phyloP scores from a whole-genome alignment of 2,329 filamentous ascomycete genomes.

The Talaromyces amestolkiae region DNA sequence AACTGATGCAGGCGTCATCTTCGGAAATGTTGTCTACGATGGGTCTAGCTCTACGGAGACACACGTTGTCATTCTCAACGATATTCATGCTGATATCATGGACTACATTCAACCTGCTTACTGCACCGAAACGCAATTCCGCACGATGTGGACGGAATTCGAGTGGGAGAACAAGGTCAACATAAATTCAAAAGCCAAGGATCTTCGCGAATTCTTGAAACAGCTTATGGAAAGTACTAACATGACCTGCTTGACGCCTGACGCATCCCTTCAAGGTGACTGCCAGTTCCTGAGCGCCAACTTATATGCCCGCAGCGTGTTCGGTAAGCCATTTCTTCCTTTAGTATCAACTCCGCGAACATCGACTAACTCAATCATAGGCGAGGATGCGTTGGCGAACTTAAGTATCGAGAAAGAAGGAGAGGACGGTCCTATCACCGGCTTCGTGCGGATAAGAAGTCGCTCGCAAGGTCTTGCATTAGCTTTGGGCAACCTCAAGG shows the following conservation, averaged over 20 bases:
- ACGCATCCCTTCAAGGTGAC: slow-evolving; percentile 93
- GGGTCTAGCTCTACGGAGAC: slow-evolving; percentile 87
- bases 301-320: slow-evolving; percentile 92
- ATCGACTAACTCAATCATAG: slow-evolving; percentile 48
- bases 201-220: slow-evolving; percentile 83
- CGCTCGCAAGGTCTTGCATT: slow-evolving; percentile 92
- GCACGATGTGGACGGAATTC: slow-evolving; percentile 99
- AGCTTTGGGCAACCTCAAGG: slow-evolving; percentile 91
- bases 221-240: slow-evolving; percentile 97
- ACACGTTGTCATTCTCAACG: slow-evolving; percentile 96
- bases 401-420: slow-evolving; percentile 97
- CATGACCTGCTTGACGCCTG: slow-evolving; percentile 96
- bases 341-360: slow-evolving; percentile 2
- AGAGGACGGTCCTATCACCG: slow-evolving; percentile 90
- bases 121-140: slow-evolving; percentile 96
- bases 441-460: slow-evolving; percentile 96
- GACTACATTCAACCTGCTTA: slow-evolving; percentile 98
- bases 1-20: slow-evolving; percentile 97
- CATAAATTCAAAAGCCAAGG: slow-evolving; percentile 96
- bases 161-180: slow-evolving; percentile 99
- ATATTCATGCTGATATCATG: slow-evolving; percentile 99
- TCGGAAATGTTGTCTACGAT: slow-evolving; percentile 97
- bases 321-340: slow-evolving; percentile 67
- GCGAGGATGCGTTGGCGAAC: slow-evolving; percentile 96
- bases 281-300: slow-evolving; percentile 98